Evolutionary conservation across 1,284 basidiomycete genomes (phyloP), one percentile per base, ranked within the genome.

Genomic region (Melampsora abietis-canadensis): DNA sequence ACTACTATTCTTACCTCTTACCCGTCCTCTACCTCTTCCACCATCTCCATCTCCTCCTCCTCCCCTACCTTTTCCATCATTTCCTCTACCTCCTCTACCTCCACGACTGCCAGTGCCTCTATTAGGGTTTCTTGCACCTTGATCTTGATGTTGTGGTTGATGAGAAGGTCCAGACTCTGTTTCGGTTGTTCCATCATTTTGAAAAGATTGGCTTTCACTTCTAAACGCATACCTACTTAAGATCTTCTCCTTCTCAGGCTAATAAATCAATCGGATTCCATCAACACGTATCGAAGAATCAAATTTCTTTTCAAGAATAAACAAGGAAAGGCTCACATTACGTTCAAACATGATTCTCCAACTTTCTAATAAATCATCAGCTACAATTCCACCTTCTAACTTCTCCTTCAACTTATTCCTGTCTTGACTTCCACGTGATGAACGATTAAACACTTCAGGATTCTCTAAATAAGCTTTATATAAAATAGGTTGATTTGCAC

Each of bases 91-190:
- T 81, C 78, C 75, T 79, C 65, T 79, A 79, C 67, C 78, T 79
- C 72, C 77, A 77, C 44, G 54, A 78, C 65, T 76, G 77, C 63
- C 75, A 72, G 66, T 73, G 79, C 31, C 76, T 80, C 64, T 78
- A 40, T 40, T 12, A 81, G 74, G 78, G 80, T 27, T 77, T 78
- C 59, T 76, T 78, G 76, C 79, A 80, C 78, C 81, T 81, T 63
- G 37, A 80, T 78, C 21, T 48, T 46, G 31, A 59, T 24, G 6
- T 34, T 34, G 8, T 14, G 15, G 46, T 37, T 40, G 37, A 40
- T 40, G 37, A 40, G 37, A 40, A 8, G 37, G 37, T 40, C 37
- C 37, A 40, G 37, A 19, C 1, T 30, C 37, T 19, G 30, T 37
- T 17, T 30, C 59, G 59, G 24, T 61, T 37, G 21, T 30, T 61